Evolutionary conservation across 306 rosid species (phyloP).

Genomic region (Vigna unguiculata): DNA sequence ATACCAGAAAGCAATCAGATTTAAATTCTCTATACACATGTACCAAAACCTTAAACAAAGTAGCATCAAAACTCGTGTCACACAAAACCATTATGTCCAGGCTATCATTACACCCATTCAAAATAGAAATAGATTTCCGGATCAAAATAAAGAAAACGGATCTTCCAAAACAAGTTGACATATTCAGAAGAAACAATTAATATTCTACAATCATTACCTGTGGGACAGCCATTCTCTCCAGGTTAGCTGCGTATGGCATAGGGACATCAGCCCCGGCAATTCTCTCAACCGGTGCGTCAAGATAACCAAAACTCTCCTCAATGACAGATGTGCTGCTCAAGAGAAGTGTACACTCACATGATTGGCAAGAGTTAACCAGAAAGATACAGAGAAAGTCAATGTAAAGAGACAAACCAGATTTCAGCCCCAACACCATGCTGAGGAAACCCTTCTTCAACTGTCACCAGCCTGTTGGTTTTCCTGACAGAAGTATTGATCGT

Average conservation of each 20-base stretch:
- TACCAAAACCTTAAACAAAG: conserved; percentile 29
- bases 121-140: conserved; percentile 14
- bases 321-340: conserved; percentile 81
- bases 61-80: neutral
- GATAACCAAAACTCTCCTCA: conserved; percentile 96
- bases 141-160: conserved; percentile 10
- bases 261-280: conserved; percentile 97
- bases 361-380: conserved; percentile 28
- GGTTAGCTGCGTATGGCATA: conserved; percentile 99
- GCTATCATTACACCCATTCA: conserved; percentile 3
- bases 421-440: conserved; percentile 99
- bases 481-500: conserved; percentile 92
- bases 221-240: conserved; percentile 97
- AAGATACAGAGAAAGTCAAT: conserved; percentile 13
- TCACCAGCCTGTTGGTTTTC: conserved; percentile 91
- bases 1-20: conserved; percentile 37
- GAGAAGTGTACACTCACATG: conserved; percentile 38
- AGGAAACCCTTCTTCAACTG: conserved; percentile 99
- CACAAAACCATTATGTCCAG: conserved; percentile 2
- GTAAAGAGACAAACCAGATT: conserved; percentile 74
- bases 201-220: conserved; percentile 63
- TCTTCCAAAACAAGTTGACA: conserved; percentile 8
- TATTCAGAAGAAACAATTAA: neutral
- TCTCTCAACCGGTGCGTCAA: conserved; percentile 98
- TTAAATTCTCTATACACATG: conserved; percentile 15